A percentile compares a stretch with the other conserved stretches of the same genome.
Evolutionary conservation across 176 grass and related monocot genomes (phyloP).

Genomic region (Aegilops tauschii): DNA sequence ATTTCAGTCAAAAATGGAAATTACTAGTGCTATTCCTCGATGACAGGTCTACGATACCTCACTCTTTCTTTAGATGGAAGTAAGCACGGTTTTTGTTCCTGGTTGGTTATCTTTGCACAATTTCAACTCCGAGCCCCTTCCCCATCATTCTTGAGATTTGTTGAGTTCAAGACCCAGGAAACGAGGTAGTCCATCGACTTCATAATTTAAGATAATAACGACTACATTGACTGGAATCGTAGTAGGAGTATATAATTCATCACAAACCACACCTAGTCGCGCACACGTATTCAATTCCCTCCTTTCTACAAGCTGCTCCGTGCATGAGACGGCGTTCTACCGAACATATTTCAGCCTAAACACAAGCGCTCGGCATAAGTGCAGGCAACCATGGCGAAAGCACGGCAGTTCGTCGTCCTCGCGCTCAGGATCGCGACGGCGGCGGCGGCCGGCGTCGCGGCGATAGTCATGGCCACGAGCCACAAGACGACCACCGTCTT

Average conservation of each 20-base stretch:
- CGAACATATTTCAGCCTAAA: background rate
- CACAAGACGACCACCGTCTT: constrained; percentile 43
- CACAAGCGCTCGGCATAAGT: background rate
- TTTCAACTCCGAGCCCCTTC: background rate
- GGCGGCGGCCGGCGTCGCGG: constrained; percentile 32
- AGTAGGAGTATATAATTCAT: background rate
- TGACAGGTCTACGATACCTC: background rate
- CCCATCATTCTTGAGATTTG: background rate
- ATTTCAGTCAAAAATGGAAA: background rate
- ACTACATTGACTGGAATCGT: background rate
- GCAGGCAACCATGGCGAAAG: constrained; percentile 25
- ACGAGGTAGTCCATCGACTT: background rate
- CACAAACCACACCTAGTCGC: background rate
- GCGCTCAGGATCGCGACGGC: constrained; percentile 48
- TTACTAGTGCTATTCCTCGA: background rate
- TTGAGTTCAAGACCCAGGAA: background rate
- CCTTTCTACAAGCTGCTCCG: background rate
- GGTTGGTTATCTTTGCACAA: background rate
- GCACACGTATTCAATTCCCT: background rate
- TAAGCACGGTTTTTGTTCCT: background rate
- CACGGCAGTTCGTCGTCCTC: constrained; percentile 18
- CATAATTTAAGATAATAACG: constrained; percentile 1
- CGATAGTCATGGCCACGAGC: constrained; percentile 73
- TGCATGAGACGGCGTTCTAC: background rate
- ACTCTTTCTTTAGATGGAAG: background rate